Base-by-base conservation (phyloP, 1,284 basidiomycete genomes). In the Chiua sp. region DNA sequence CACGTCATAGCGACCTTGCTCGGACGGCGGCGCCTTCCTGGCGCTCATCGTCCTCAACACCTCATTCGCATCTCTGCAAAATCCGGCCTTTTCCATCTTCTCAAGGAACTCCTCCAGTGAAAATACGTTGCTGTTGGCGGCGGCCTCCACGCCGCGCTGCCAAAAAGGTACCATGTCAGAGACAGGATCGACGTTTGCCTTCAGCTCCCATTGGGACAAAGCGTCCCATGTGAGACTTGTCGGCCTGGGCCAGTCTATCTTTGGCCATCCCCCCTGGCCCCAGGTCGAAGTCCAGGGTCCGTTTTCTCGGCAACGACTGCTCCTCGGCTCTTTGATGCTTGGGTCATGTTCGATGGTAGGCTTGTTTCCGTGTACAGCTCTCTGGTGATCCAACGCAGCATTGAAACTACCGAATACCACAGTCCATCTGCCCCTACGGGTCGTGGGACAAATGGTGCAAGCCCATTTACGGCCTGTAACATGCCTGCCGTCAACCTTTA, bases 151-250 rank as follows among this genome's bases (percentile, higher is more conserved):
- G 5, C 81, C 82, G 22, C 77, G 71, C 33, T 78, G 76, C 86
- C 87, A 88, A 68, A 85, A 87, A 2, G 79, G 78, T 39, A 88
- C 77, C 59, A 84, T 63, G 63, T 81, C 79, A 49, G 73, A 71
- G 23, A 81, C 74, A 10, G 78, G 75, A 59, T 86, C 83, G 12
- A 80, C 74, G 60, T 78, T 78, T 60, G 82, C 78, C 47, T 82
- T 80, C 64, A 80, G 78, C 64, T 89, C 88, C 68, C 79, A 79
- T 53, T 74, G 76, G 46, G 77, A 79, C 53, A 82, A 70, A 54
- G 81, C 81, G 37, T 78, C 74, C 30, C 65, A 69, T 16, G 76
- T 77, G 52, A 78, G 67, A 12, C 72, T 67, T 42, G 64, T 64
- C 12, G n/a, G 63, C 53, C 66, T 26, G 59, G 65, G 65, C 68